These are phyloP conservation scores for Zoysia japonica DNA, from an alignment of 176 grass and related monocot species.

Conservation along the genomic window DNA sequence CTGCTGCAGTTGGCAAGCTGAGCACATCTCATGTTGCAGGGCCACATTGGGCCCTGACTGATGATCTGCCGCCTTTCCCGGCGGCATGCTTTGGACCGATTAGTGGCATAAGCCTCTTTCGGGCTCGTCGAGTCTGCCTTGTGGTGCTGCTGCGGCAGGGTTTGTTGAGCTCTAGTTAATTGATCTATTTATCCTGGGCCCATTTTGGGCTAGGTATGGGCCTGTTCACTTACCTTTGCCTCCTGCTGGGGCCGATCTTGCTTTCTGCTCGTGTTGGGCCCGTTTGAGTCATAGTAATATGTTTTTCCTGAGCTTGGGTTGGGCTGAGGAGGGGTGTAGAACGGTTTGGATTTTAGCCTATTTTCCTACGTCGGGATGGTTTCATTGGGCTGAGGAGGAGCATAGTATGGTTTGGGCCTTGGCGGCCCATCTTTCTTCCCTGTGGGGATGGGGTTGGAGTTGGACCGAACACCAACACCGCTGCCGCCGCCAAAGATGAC, in stretches of 20 bases:
- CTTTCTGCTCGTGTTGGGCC: neutral
- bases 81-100: neutral
- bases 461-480: no score
- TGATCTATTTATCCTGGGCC: neutral
- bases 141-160: neutral
- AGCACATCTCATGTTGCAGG: neutral
- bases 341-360: neutral
- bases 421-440: no score
- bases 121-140: neutral
- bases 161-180: neutral
- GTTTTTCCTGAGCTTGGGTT: neutral
- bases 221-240: neutral
- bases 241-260: neutral
- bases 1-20: neutral
- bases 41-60: neutral
- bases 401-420: no score
- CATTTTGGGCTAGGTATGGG: neutral
- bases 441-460: no score
- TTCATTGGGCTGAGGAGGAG: no score
- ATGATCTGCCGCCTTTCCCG: neutral
- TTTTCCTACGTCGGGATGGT: no score
- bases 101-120: neutral
- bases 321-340: neutral
- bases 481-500: neutral
- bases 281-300: neutral